Percentiles rank a stretch among this genome's conserved stretches.
Evolutionary conservation across 1,139 yeast genomes (phyloP).

Genomic region (Scheffersomyces quercinus): DNA sequence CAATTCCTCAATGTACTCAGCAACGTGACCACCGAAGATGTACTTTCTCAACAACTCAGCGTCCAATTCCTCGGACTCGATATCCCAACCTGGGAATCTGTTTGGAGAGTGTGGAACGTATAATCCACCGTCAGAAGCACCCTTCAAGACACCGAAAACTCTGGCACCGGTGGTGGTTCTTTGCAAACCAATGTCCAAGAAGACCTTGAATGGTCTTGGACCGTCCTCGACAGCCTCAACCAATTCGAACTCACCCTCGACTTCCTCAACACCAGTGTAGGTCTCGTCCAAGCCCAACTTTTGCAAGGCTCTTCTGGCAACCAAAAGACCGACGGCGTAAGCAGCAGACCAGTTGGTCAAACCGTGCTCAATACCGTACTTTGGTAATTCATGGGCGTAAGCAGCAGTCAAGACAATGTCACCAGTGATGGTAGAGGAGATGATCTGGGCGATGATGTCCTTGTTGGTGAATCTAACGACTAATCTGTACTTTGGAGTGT

Average conservation of each 20-base stretch:
- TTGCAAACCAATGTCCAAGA: slow-evolving; percentile 98
- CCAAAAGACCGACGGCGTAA: slow-evolving; percentile 97
- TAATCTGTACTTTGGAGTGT: slow-evolving; percentile 99
- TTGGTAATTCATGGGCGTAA: slow-evolving; percentile 98
- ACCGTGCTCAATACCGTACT: slow-evolving; percentile 97
- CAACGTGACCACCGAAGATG: slow-evolving; percentile 99
- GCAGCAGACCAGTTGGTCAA: slow-evolving; percentile 99
- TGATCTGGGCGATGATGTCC: slow-evolving; percentile 97
- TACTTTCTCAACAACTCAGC: slow-evolving; percentile 97
- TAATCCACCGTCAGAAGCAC: slow-evolving; percentile 99
- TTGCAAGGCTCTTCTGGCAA: slow-evolving; percentile 99
- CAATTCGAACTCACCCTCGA: slow-evolving; percentile 97
- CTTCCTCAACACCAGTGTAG: slow-evolving; percentile 98
- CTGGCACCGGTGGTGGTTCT: slow-evolving; percentile 99
- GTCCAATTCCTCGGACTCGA: slow-evolving; percentile 97
- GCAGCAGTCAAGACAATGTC: slow-evolving; percentile 97
- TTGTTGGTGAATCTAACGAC: slow-evolving; percentile 99
- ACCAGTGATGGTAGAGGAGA: slow-evolving; percentile 96
- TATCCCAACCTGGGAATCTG: slow-evolving; percentile 99
- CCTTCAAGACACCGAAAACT: slow-evolving; percentile 98
- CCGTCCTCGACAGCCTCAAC: slow-evolving; percentile 99
- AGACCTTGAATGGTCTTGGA: slow-evolving; percentile 99
- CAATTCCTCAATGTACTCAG: slow-evolving; percentile 99
- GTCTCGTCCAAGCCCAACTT: slow-evolving; percentile 98
- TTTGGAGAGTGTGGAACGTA: slow-evolving; percentile 99